Conservation (phyloP, 116 monocot species). For the Papilionanthe hybrid region DNA sequence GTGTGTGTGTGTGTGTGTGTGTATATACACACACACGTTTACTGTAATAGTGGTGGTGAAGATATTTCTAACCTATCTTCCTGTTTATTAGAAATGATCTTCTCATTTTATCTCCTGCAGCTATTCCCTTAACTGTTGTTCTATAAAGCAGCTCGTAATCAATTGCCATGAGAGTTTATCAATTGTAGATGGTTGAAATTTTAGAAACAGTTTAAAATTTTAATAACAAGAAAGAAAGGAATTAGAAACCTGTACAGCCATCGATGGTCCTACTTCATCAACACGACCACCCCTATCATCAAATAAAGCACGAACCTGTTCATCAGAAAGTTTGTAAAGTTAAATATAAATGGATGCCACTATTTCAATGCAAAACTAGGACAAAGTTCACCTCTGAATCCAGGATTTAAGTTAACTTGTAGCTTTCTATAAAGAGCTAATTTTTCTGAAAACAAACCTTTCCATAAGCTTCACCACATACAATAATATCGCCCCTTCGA, state of each 20-base stretch:
- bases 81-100: too few relatives aligned
- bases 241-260: conserved; percentile 67
- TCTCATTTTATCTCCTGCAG: too few relatives aligned
- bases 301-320: conserved; percentile 87
- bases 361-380: background rate
- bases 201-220: background rate
- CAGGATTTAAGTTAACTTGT: background rate
- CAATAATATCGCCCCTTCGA: conserved; percentile 72
- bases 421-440: background rate
- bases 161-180: too few relatives aligned
- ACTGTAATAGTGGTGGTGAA: too few relatives aligned
- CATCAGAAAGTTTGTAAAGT: conserved; percentile 3
- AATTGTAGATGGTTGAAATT: background rate
- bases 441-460: conserved; percentile 52
- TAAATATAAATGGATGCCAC: background rate
- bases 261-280: conserved; percentile 89
- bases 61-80: too few relatives aligned
- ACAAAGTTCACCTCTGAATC: background rate
- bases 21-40: too few relatives aligned
- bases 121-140: too few relatives aligned
- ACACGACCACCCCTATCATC: conserved; percentile 80
- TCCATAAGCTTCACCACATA: conserved; percentile 88
- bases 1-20: too few relatives aligned
- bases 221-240: background rate
- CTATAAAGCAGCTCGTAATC: too few relatives aligned